Evolutionary conservation across 2,329 filamentous ascomycete species (phyloP), one percentile per base, ranked within the genome.

Genomic region (Stylonectria norvegica): DNA sequence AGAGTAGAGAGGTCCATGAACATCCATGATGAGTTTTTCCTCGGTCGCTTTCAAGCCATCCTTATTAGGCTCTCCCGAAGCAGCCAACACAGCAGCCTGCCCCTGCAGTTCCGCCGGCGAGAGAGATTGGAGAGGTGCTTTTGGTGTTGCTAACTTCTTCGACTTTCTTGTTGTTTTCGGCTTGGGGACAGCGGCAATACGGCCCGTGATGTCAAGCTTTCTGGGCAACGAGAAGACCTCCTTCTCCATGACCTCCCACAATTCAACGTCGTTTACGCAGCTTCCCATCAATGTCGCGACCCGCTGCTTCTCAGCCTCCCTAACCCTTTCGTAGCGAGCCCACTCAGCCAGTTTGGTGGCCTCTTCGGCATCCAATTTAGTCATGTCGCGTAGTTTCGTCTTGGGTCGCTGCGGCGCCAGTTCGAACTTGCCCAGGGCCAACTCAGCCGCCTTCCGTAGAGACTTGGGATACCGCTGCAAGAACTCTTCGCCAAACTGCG

Each of bases 211-310:
- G 9, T 79, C 75, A 15, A 88, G 63, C 43, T 67, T 73, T 4
- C 63, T 57, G 0, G 83, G 73, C 47, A 82, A 63, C 2, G 72
- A 68, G 51, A 89, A 86, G 10, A 89, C 80, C 36, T 88, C 76
- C 4, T 67, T 59, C 45, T 87, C 78, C 58, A 90, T 69, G 3
- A 84, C 62, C 5, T 77, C 60, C 84, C 85, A 89, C 8, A 89
- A 67, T 36, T 79, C 76, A 15, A 72, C 64, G 51, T 90, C 86
- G 1, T 78, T 78, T 42, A 66, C 51, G 14, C 81, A 81, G 2
- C 53, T 58, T 9, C 67, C 62, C 66, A 90, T 75, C 27, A 77
- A 54, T 5, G 51, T 47, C 46, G 78, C 73, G 7, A 88, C 71
- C 8, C 77, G 67, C 18, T 56, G 50, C 33, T 72, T 68, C 56